Evolutionary conservation across 441 rosid genomes (phyloP).

Genomic region (Pelargonium australe): DNA sequence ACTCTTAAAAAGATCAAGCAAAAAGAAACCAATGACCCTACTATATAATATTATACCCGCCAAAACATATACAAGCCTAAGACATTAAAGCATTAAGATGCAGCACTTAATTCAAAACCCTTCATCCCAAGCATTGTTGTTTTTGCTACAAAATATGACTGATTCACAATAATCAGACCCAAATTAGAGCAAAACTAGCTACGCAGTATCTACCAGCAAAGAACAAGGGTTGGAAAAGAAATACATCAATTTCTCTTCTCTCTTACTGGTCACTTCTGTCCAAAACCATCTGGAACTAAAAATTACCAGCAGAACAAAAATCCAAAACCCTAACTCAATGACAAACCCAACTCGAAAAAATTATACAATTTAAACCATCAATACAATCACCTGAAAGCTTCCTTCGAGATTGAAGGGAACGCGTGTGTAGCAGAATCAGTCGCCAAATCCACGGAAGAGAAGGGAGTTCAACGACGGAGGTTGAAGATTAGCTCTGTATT

Average conservation of each 20-base stretch:
- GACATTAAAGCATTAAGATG: slow-evolving; percentile 37
- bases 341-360: not conserved
- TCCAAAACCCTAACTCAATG: not conserved
- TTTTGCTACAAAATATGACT: slow-evolving; percentile 80
- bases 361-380: not conserved
- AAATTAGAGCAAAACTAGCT: not conserved
- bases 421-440: slow-evolving; percentile 58
- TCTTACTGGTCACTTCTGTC: slow-evolving; percentile 53
- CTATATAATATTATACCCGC: too few species aligned
- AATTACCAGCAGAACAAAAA: not conserved
- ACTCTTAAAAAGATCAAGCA: too few species aligned
- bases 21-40: too few species aligned
- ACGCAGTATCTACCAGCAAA: too few species aligned
- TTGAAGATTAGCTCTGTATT: too few species aligned
- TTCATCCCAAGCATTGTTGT: slow-evolving; percentile 67
- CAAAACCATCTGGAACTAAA: slow-evolving; percentile 71
- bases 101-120: slow-evolving; percentile 66
- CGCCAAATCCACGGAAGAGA: slow-evolving; percentile 49
- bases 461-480: too few species aligned
- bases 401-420: slow-evolving; percentile 73
- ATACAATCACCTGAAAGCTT: slow-evolving; percentile 53
- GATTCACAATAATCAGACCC: slow-evolving; percentile 15
- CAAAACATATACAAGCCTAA: not conserved
- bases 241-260: slow-evolving; percentile 4
- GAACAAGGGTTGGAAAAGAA: too few species aligned